Evolutionary conservation across 2,329 filamentous ascomycete species (phyloP).

Genomic region (Diaporthe citrichinensis): DNA sequence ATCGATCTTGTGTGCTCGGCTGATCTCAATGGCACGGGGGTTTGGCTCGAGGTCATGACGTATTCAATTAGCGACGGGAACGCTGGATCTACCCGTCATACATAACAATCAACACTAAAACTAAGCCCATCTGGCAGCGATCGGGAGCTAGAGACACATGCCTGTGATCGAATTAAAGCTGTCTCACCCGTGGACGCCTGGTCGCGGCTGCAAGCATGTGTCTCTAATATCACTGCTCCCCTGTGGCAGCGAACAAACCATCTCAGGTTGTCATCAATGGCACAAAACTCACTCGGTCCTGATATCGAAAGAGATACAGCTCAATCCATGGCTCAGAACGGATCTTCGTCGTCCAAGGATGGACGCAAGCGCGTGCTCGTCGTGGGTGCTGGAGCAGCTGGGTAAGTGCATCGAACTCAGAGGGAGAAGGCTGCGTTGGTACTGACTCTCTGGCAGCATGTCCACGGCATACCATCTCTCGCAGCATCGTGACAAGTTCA

Average conservation of each 20-base stretch:
- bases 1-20: slow-evolving; percentile 2
- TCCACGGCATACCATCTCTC: slow-evolving; percentile 72
- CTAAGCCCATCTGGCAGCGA: not conserved
- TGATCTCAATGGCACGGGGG: not conserved
- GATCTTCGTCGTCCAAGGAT: slow-evolving; percentile 25
- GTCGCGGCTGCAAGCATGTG: not conserved
- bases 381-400: slow-evolving; percentile 59
- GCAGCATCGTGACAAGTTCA: slow-evolving; percentile 71
- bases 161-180: not conserved
- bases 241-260: not conserved
- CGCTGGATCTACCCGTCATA: slow-evolving; percentile 32
- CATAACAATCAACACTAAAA: slow-evolving; percentile 24
- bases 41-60: slow-evolving; percentile 22
- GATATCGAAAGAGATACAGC: slow-evolving; percentile 15
- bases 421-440: not conserved
- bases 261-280: not conserved
- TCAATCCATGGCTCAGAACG: slow-evolving; percentile 15
- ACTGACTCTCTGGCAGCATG: slow-evolving; percentile 52
- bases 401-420: slow-evolving; percentile 45
- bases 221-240: not conserved
- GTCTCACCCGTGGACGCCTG: not conserved
- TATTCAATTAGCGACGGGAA: slow-evolving; percentile 27
- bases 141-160: not conserved
- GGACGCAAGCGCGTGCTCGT: slow-evolving; percentile 53
- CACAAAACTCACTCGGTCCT: slow-evolving; percentile 10